Base-by-base conservation (phyloP, 2,329 filamentous ascomycete species). In the Paecilomyces variotii region DNA sequence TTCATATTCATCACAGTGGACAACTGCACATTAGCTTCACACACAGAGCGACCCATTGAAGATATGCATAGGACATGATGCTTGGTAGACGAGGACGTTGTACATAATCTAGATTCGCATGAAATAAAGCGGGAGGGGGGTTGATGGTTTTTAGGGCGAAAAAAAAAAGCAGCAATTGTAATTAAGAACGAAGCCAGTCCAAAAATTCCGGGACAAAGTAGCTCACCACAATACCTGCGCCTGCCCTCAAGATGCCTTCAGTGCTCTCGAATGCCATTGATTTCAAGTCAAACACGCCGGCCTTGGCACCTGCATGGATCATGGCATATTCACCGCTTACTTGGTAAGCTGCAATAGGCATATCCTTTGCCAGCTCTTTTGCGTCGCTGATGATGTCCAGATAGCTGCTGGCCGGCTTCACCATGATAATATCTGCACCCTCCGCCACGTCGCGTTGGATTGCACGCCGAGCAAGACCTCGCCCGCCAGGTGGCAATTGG, bases 371-470 rank as follows among this genome's bases (percentile, higher is more conserved):
- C 57, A 97, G 83, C 57, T 97, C 91, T 80, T 96, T 97, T 56
- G 94, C 94, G 71, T 99, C 94, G 65, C 90, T 91, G 74, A 99
- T 97, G 68, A 99, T 96, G 76, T 99, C 94, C 53, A 99, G 83
- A 73, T 96, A 99, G 74, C 93, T 91, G 67, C 89, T 89, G 9
- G 94, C 94, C 1, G 94, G 94, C 82, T 99, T 99, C 62, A 99
- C 94, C 93, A 99, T 97, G 76, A 99, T 96, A 66, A 97, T 91
- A 70, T 99, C 94, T 24, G 94, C 94, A 27, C 94, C 94, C 77
- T 99, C 94, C 63, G 82, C 83, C 65, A 99, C 93, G 72, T 99
- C 94, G 65, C 94, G 85, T 49, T 86, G 79, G 64, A 99, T 97
- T 54, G 94, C 94, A 65, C 94, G 86, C 64, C 94, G 86, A 14